phyloP scores from a whole-genome alignment of 2,329 filamentous ascomycete genomes.

The Clonostachys sp. region DNA sequence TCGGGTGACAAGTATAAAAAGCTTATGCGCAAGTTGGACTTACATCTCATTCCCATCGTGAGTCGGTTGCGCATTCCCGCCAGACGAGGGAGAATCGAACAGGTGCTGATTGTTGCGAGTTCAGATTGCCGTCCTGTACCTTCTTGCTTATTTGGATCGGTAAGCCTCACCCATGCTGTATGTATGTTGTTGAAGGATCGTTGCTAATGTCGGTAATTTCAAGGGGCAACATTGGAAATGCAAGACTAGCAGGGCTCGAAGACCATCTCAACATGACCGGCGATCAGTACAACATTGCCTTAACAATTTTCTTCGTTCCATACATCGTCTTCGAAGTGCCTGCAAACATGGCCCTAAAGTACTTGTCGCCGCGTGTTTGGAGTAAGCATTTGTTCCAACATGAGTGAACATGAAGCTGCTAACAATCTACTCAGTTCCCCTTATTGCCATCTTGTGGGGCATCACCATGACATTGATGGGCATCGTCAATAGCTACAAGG shows the following conservation, averaged over 20 bases:
- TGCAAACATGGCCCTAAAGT: slow-evolving; percentile 1
- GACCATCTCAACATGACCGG: slow-evolving; percentile 36
- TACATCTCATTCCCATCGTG: no score
- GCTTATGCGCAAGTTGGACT: no score
- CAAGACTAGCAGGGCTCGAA: slow-evolving; percentile 29
- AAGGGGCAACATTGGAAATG: slow-evolving; percentile 5
- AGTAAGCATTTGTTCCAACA: neutral
- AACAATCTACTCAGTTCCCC: neutral
- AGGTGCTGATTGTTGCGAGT: neutral
- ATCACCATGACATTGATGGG: slow-evolving; percentile 1
- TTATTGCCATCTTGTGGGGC: neutral
- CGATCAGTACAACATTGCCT: neutral
- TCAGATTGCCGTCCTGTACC: neutral
- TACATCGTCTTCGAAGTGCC: slow-evolving; percentile 1
- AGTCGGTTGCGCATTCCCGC: no score
- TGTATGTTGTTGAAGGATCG: neutral
- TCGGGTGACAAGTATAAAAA: no score
- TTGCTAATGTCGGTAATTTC: neutral
- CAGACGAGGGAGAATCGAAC: neutral
- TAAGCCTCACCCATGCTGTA: neutral
- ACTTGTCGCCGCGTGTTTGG: slow-evolving; percentile 2
- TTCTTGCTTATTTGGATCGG: neutral
- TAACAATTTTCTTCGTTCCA: slow-evolving; percentile 1
- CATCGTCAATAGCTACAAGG: slow-evolving; percentile 1
- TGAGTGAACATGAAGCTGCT: neutral